These are phyloP conservation scores for Aspergillus sp. DNA, from an alignment of 2,329 filamentous ascomycete species.

Conservation along the genomic window DNA sequence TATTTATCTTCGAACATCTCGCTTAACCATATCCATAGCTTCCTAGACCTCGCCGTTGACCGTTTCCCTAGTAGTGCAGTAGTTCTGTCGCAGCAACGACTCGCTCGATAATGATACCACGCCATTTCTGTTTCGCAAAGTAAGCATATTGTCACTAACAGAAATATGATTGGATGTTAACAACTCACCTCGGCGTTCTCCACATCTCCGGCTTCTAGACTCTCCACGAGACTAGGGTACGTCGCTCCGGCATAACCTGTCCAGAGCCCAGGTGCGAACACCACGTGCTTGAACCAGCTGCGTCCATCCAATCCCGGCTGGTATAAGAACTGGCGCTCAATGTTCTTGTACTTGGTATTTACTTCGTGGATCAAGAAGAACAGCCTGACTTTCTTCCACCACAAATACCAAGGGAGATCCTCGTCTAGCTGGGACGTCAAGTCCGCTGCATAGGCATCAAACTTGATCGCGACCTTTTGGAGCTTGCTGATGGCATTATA, in stretches of 20 bases:
- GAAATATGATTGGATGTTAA: constrained; percentile 12
- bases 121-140: constrained; percentile 45
- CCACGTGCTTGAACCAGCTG: constrained; percentile 91
- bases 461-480: constrained; percentile 51
- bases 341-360: constrained; percentile 80
- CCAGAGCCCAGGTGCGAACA: constrained; percentile 90
- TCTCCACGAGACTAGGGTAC: constrained; percentile 68
- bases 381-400: constrained; percentile 68
- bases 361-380: constrained; percentile 66
- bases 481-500: constrained; percentile 56
- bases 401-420: constrained; percentile 77
- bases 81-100: constrained; percentile 38
- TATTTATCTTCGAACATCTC: background rate
- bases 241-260: constrained; percentile 83
- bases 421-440: constrained; percentile 55
- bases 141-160: constrained; percentile 8
- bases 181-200: constrained; percentile 56
- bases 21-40: background rate
- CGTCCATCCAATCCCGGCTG: constrained; percentile 75
- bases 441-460: constrained; percentile 57
- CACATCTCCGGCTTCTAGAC: constrained; percentile 57
- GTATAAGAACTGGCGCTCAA: constrained; percentile 82
- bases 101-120: constrained; percentile 42
- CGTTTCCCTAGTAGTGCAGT: constrained; percentile 26
- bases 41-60: background rate